Conservation (phyloP, 2,329 filamentous ascomycete genomes). For the Nigrograna mackinnonii region DNA sequence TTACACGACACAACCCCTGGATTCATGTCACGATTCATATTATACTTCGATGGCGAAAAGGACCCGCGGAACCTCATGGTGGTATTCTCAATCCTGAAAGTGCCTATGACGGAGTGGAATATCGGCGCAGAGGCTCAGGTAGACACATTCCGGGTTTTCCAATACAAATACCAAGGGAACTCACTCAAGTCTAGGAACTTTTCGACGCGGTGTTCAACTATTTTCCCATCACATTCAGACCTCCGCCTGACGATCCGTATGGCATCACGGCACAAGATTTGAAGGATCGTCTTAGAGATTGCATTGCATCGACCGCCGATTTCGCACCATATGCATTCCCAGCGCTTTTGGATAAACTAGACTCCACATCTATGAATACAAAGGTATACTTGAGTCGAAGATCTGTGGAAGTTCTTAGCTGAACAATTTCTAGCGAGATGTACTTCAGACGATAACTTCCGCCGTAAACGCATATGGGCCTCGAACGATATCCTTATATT, state of each 20-base stretch:
- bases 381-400: constrained; percentile 52
- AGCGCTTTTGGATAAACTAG: constrained; percentile 69
- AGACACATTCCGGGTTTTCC: too few species aligned
- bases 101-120: constrained; percentile 70
- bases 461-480: constrained; percentile 64
- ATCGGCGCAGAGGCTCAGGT: constrained; percentile 64
- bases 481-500: constrained; percentile 63
- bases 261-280: constrained; percentile 71
- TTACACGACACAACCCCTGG: constrained; percentile 57
- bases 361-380: constrained; percentile 69
- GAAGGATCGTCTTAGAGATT: constrained; percentile 66
- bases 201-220: constrained; percentile 74
- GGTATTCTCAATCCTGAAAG: constrained; percentile 68
- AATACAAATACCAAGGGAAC: not conserved
- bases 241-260: constrained; percentile 70
- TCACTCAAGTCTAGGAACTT: constrained; percentile 44
- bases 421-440: constrained; percentile 56
- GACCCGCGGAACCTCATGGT: constrained; percentile 73
- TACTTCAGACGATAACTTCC: constrained; percentile 64
- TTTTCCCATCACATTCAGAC: constrained; percentile 72
- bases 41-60: constrained; percentile 70
- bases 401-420: not conserved
- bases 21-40: constrained; percentile 64
- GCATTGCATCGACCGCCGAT: constrained; percentile 63
- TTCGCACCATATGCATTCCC: constrained; percentile 71